phyloP scores from a whole-genome alignment of 2,329 filamentous ascomycete species.

The Sarocladiaceae sp. region DNA sequence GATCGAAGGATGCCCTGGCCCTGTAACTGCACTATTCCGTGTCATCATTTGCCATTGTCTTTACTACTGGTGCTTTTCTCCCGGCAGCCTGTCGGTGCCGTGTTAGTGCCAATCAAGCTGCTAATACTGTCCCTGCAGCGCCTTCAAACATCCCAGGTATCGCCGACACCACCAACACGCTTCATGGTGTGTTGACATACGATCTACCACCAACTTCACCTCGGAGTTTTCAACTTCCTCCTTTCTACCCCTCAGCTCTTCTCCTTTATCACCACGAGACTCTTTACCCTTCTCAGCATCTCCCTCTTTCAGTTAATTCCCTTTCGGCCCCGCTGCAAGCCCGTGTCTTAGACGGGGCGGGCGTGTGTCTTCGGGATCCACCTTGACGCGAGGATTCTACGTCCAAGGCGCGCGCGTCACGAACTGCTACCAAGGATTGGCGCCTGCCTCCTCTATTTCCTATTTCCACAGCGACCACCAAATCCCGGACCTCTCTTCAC shows the following conservation, averaged over 20 bases:
- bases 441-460: conserved; percentile 7
- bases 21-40: conserved; percentile 8
- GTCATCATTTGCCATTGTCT: neutral
- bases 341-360: conserved; percentile 9
- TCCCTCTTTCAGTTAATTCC: neutral
- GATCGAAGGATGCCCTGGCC: conserved; percentile 1
- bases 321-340: conserved; percentile 1
- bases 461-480: conserved; percentile 9
- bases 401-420: conserved; percentile 10
- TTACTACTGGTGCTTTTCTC: neutral
- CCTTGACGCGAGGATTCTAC: conserved; percentile 10
- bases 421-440: conserved; percentile 1
- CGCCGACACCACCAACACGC: conserved; percentile 3
- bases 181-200: neutral
- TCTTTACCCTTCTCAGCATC: neutral
- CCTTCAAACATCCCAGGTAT: neutral
- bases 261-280: neutral
- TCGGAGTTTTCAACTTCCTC: neutral
- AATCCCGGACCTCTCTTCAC: conserved; percentile 1
- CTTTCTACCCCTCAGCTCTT: neutral
- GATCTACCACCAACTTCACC: neutral
- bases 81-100: neutral
- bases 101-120: neutral
- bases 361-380: conserved; percentile 5
- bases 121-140: conserved; percentile 3